Evolutionary conservation across 495 filamentous ascomycete species (phyloP), one percentile per base, ranked within the genome.

Genomic region (Hypomontagnella monticulosa): DNA sequence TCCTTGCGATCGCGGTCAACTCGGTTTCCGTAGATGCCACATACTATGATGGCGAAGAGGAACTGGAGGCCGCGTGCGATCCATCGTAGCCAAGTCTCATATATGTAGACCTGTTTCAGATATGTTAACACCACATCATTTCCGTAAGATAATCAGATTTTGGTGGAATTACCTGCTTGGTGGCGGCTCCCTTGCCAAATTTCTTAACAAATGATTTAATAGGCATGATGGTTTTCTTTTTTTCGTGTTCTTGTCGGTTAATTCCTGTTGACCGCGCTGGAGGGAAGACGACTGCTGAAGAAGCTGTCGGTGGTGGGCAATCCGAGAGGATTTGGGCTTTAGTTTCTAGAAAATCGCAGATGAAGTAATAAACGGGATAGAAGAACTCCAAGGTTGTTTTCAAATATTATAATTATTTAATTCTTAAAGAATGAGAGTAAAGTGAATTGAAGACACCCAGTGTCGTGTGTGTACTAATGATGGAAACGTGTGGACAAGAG

Each of bases 31-130:
- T 77, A 78, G 5, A 78, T 61, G 27, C 66, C 73, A 32, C 65
- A 47, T 7, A 77, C 66, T 55, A 71, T 57, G 44, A 78, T 34
- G 41, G 75, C 73, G 54, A 78, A 67, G 46, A 75, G 60, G 49
- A 77, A 65, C 61, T 78, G 76, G 5, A 76, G 53, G 30, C 68
- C 63, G 8, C 73, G 73, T 7, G 57, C 67, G n/a, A 70, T 48
- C 59, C 69, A 71, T 23, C 73, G 73, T 10, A 67, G 56, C 70
- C 71, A 73, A 12, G 65, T 73, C 57, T 75, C 73, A 47, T 73
- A 75, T 48, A 73, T 27, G 46, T 73, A 73, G 37, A 73, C 23
- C 23, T 27, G 23, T 3, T 6, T 3, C 23, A 27, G 23, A 27
- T n/a, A 27, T 27, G 6, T 27, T 27, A 27, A 27, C 23, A 27